Conservation (phyloP, 176 grass and related monocot genomes). For the Rhynchospora pubera region DNA sequence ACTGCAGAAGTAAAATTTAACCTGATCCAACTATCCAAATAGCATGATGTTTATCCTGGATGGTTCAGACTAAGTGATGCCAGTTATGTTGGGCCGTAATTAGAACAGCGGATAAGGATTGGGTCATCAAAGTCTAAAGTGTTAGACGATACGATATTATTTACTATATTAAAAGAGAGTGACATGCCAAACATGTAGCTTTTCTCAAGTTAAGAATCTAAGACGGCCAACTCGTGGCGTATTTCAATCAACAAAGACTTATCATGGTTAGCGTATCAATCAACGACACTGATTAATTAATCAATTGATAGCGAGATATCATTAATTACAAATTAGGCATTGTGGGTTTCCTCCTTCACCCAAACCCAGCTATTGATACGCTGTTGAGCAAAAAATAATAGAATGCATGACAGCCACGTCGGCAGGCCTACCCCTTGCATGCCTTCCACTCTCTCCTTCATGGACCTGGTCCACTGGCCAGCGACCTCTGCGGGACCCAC, state of each 20-base stretch:
- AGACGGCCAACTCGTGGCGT: neutral
- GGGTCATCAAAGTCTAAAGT: no score
- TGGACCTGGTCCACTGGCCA: neutral
- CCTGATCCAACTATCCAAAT: no score
- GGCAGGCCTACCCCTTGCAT: conserved; percentile 9
- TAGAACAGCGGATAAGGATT: no score
- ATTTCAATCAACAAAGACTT: neutral
- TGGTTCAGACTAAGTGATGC: no score
- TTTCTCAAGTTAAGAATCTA: neutral
- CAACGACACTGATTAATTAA: neutral
- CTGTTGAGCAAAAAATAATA: neutral
- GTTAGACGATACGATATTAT: no score
- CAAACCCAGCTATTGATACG: neutral
- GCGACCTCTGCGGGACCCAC: neutral
- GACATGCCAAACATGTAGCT: neutral
- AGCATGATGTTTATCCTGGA: no score
- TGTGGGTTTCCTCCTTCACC: neutral
- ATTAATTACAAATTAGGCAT: neutral
- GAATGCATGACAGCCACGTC: conserved; percentile 7
- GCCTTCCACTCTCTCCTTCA: conserved; percentile 1
- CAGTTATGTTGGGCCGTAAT: no score
- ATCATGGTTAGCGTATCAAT: neutral
- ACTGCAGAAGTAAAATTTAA: no score
- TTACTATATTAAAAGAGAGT: neutral
- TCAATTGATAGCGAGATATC: neutral